Percentiles rank a stretch among this genome's conserved stretches.
These are phyloP conservation scores for Brassica incana DNA, from an alignment of 345 rosid species.

Conservation along the genomic window DNA sequence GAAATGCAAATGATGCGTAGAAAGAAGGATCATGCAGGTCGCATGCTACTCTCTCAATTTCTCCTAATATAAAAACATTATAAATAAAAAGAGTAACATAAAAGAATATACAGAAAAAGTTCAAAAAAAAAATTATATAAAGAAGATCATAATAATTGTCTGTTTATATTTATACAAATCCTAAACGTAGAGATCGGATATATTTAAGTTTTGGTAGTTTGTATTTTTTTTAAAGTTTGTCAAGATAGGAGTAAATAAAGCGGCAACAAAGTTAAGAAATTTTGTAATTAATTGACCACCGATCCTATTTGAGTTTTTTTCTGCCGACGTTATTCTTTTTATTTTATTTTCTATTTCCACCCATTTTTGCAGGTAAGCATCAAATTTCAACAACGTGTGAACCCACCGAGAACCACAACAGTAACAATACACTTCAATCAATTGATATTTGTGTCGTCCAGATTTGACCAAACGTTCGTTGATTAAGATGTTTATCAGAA, in stretches of 20 bases:
- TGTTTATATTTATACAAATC: too few relatives aligned
- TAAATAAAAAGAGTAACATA: not conserved
- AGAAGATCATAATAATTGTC: not conserved
- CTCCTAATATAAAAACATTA: not conserved
- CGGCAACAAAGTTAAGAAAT: not conserved
- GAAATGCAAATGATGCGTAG: not conserved
- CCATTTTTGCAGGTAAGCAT: slow-evolving; percentile 13
- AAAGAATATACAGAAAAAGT: too few relatives aligned
- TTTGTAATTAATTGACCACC: slow-evolving; percentile 13
- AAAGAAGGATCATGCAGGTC: slow-evolving; percentile 9
- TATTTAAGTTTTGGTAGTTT: not conserved
- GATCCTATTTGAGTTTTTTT: not conserved
- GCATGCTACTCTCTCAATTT: slow-evolving; percentile 9
- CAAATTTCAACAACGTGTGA: slow-evolving; percentile 16
- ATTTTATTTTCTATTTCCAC: not conserved
- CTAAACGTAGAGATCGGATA: not conserved
- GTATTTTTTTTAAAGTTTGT: not conserved
- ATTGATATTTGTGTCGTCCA: slow-evolving; percentile 13
- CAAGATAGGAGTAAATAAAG: not conserved
- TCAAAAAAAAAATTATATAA: too few relatives aligned
- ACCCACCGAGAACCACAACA: slow-evolving; percentile 9
- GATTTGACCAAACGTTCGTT: slow-evolving; percentile 18
- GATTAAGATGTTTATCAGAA: not conserved
- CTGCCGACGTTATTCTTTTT: not conserved
- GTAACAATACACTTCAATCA: not conserved